Conservation (phyloP, 768 basidiomycete species). For the Tricholoma matsutake region DNA sequence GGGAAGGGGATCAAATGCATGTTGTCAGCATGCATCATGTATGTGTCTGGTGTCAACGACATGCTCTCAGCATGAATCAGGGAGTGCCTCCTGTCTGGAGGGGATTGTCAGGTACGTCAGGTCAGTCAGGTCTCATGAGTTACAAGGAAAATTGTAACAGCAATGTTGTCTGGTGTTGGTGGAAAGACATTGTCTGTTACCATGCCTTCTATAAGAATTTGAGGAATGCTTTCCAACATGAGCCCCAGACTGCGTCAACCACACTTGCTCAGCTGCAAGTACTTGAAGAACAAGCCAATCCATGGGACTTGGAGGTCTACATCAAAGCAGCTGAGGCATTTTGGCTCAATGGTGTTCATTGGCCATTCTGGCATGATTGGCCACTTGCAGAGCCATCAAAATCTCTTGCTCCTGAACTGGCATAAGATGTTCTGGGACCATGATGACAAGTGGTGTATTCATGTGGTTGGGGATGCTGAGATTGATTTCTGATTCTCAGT, state of each 20-base stretch:
- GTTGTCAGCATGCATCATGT: too few relatives aligned
- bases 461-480: slow-evolving; percentile 26
- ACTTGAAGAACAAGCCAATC: slow-evolving; percentile 11
- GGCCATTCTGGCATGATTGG: slow-evolving; percentile 38
- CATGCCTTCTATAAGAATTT: slow-evolving; percentile 27
- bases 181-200: slow-evolving; percentile 30
- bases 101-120: too few relatives aligned
- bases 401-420: slow-evolving; percentile 35
- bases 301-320: slow-evolving; percentile 24
- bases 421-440: slow-evolving; percentile 38
- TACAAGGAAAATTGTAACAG: too few relatives aligned
- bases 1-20: too few relatives aligned
- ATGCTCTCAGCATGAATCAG: too few relatives aligned
- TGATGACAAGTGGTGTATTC: slow-evolving; percentile 26
- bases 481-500: slow-evolving; percentile 22
- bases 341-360: slow-evolving; percentile 28
- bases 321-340: slow-evolving; percentile 7
- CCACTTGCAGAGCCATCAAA: slow-evolving; percentile 25
- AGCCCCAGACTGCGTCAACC: slow-evolving; percentile 14
- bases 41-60: too few relatives aligned
- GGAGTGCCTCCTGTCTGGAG: too few relatives aligned
- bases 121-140: too few relatives aligned
- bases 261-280: slow-evolving; percentile 17
- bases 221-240: slow-evolving; percentile 27
- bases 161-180: too few relatives aligned